phyloP scores from a whole-genome alignment of 306 rosid species.

The Acacia confusa region DNA sequence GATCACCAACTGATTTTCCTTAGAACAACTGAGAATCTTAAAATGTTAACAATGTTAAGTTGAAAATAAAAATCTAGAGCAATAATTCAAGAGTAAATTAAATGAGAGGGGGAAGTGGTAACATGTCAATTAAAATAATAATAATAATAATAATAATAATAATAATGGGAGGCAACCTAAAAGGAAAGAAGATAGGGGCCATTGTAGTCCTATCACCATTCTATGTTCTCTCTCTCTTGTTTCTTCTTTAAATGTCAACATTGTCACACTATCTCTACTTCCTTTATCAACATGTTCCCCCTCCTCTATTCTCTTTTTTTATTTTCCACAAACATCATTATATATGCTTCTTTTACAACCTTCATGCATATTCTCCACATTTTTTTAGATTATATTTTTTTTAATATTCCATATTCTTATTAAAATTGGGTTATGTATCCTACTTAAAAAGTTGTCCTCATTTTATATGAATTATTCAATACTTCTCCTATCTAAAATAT shows the following conservation, averaged over 20 bases:
- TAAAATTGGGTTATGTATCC: neutral
- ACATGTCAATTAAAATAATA: neutral
- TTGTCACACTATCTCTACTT: neutral
- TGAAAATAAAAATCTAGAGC: neutral
- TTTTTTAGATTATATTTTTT: neutral
- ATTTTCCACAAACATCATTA: neutral
- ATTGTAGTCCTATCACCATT: neutral
- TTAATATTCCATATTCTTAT: neutral
- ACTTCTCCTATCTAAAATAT: too few relatives aligned
- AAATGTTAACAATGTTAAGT: conserved; percentile 10
- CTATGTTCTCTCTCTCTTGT: neutral
- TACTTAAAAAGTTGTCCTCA: neutral
- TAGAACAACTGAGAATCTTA: neutral
- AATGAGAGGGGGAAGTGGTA: too few relatives aligned
- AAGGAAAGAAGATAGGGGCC: neutral
- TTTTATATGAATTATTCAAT: too few relatives aligned
- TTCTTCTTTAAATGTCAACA: neutral
- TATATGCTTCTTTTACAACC: neutral
- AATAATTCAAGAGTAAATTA: too few relatives aligned
- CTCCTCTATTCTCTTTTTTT: neutral
- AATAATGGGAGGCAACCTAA: neutral
- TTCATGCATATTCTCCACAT: neutral
- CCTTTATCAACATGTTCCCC: neutral
- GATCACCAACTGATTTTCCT: neutral
- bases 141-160: neutral